Evolutionary conservation across 176 grass and related monocot genomes (phyloP), one percentile per base, ranked within the genome.

Genomic region (Chloris gayana): DNA sequence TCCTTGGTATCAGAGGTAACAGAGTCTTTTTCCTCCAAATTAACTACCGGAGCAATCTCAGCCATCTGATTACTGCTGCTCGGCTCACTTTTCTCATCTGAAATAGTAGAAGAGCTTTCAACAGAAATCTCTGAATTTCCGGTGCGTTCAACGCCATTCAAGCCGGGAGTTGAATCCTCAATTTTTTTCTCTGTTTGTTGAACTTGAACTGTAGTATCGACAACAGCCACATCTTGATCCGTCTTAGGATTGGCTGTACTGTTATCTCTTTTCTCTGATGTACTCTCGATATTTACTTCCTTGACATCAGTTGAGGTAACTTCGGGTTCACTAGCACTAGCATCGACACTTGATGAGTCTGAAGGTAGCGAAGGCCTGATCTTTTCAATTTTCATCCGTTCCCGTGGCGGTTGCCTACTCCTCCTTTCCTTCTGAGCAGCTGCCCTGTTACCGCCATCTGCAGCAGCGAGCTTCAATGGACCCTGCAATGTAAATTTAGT

Each of bases 311-410:
- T 63, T 26, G 76, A 85, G 76, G 76, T 4, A 33, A 82, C 41
- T 85, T 74, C 86, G 66, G 73, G 76, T 59, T 82, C 77, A 84
- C 46, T 72, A 62, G 86, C 86, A 86, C 67, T 91, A 80, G 67
- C 67, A 37, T 84, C 83, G 50, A 57, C 57, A 77, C 88, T 85
- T 62, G 81, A 58, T 37, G 84, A 80, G 70, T 91, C 83, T 27
- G 67, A 70, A 31, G 69, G 71, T 22, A 13, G 31, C 4, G 82
- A 78, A 78, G 74, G 83, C 63, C 65, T 93, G 47, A 85, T 88
- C 78, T 89, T 87, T 78, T 89, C 92, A 51, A 86, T 82, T 51
- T 91, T 86, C 15, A 77, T 83, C 67, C 79, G 64, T 37, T 88
- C 81, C 27, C 85, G 77, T 1, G 64, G 82, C 1, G 76, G 63